phyloP scores from a whole-genome alignment of 179 eudicot genomes.

The Silene noctiflora region DNA sequence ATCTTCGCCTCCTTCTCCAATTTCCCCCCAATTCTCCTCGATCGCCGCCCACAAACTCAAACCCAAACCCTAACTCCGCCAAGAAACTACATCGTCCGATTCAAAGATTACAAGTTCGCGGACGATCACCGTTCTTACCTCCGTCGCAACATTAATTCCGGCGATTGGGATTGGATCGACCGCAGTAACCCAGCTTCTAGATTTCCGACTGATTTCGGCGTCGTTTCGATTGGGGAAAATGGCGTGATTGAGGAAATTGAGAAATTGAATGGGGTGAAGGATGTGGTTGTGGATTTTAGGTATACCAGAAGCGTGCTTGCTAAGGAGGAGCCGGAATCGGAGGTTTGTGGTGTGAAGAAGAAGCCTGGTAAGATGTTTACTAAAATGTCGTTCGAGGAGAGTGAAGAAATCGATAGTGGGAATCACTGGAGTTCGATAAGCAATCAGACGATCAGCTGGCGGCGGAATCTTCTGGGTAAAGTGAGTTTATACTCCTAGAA shows the following conservation, averaged over 20 bases:
- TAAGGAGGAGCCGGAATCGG: constrained; percentile 28
- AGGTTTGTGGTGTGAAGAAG: constrained; percentile 64
- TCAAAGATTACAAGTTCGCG: constrained; percentile 44
- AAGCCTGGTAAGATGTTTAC: constrained; percentile 91
- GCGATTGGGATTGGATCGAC: constrained; percentile 63
- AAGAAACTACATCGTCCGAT: constrained; percentile 54
- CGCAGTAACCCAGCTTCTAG: constrained; percentile 55
- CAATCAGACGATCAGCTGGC: constrained; percentile 47
- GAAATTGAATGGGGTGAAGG: constrained; percentile 68
- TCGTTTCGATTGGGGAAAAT: constrained; percentile 40
- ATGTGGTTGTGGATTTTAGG: constrained; percentile 65
- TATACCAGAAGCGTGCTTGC: constrained; percentile 60
- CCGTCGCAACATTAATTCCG: constrained; percentile 21
- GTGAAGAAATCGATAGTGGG: constrained; percentile 24
- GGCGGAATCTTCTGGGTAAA: constrained; percentile 60
- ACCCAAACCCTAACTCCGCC: constrained; percentile 13
- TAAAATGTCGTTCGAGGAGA: constrained; percentile 71
- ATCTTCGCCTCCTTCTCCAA: constrained; percentile 1
- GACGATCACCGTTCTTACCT: constrained; percentile 43
- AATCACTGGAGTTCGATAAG: constrained; percentile 26
- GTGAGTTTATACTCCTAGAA: constrained; percentile 29
- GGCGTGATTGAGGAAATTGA: constrained; percentile 48
- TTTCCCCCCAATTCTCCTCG: not conserved
- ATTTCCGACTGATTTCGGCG: constrained; percentile 70
- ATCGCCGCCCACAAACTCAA: constrained; percentile 11